Evolutionary conservation across 2,329 filamentous ascomycete genomes (phyloP), one percentile per base, ranked within the genome.

Genomic region (Keithomyces neogunnii): DNA sequence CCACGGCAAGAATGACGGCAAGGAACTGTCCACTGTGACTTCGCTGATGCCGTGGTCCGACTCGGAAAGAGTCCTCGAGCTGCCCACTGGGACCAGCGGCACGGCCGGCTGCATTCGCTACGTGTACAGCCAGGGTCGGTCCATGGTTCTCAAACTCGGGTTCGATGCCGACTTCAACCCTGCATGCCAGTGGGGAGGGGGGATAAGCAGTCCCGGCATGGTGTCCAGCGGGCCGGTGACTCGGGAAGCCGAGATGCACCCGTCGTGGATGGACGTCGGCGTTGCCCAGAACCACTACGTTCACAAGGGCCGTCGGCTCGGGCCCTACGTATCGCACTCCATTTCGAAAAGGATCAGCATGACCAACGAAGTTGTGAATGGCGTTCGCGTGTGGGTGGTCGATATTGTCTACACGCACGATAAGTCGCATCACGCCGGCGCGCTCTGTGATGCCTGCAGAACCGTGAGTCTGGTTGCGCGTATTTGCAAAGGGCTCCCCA

Each of bases 141-240:
- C n/a, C 33, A 19, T 2, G 39, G 8, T 40, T 19, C 40, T 51
- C n/a, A 54, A 51, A 31, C 44, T 54, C 9, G 52, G 52, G 10
- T 54, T 54, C 32, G 49, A 54, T 39, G 13, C 3, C 29, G 29
- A 51, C 36, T 54, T 54, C 49, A 51, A 51, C 28, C 52, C 49
- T 8, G 30, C 51, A 2, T 35, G 39, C 11, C 52, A 54, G 31
- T 51, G 47, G 39, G 49, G 49, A 35, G 49, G 52, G 19, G 38
- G 32, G 28, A 33, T 53, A 6, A 48, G 19, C 32, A 51, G 52
- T 40, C 52, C 45, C 2, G 39, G 33, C 11, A 47, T 29, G 28
- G 45, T 33, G 7, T 30, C 45, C 7, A 33, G 45, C 2, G n/a
- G 13, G 30, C 50, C 29, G 38, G 7, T 11, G 28, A 30, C 45